Base-by-base conservation (phyloP, 495 filamentous ascomycete species). In the Xylaria longipes region DNA sequence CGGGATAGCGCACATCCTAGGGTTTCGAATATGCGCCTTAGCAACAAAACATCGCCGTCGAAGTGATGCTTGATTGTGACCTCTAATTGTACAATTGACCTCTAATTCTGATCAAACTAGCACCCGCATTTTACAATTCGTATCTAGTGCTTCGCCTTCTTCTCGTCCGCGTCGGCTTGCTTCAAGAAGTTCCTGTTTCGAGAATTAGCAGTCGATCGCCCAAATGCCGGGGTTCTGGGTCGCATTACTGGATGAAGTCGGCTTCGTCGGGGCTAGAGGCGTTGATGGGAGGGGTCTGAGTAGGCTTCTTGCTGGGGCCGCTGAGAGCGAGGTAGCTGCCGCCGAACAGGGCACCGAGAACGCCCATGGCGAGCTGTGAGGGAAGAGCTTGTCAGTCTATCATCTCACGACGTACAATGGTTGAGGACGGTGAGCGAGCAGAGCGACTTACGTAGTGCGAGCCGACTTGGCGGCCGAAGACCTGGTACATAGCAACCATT, bases 221-320 rank as follows among this genome's bases (percentile, higher is more conserved):
- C 20, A 35, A n/a, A 37, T 33, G 65, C 65, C 62, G 72, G 35
- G 73, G 45, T 37, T 68, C 45, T 65, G 73, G 69, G 52, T n/a
- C 43, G 72, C 92, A 80, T 37, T 89, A 98, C 95, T 97, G 93
- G 87, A 99, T 96, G 85, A 98, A 99, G 76, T 91, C 90, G 86
- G 97, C 94, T 88, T 99, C 95, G 79, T 98, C 95, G 79, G 93
- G 91, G 84, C 90, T 95, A 70, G 85, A 84, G 56, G 95, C 94
- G 82, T 95, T 91, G 86, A 97, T 93, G 35, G 94, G 92, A 69
- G 95, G 95, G 70, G 88, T 87, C 78, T 80, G 81, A 22, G 76
- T 75, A 65, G 87, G 74, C 81, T 90, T 82, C 83, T 90, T 89
- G 82, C 88, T 88, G 76, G 87, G 83, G 74, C 93, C 92, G 68